Evolutionary conservation across 1,139 yeast species (phyloP).

Genomic region (Scheffersomyces quercinus): DNA sequence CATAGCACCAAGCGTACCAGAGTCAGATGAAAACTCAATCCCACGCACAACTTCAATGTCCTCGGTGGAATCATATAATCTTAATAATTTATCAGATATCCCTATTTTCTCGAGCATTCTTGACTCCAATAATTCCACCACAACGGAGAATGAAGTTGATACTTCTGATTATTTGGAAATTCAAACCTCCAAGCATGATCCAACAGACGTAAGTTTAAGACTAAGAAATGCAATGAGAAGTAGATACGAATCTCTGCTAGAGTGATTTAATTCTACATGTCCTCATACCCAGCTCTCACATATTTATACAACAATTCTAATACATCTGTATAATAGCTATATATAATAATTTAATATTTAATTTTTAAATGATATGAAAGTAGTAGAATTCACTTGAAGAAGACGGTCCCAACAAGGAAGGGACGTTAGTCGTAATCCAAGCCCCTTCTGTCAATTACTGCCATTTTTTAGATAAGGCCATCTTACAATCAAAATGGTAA

Average conservation of each 20-base stretch:
- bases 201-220: slow-evolving; percentile 2
- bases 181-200: not conserved
- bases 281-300: too few species aligned
- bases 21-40: slow-evolving; percentile 1
- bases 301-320: too few species aligned
- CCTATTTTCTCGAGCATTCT: slow-evolving; percentile 33
- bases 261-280: not conserved
- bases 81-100: slow-evolving; percentile 29
- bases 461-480: too few species aligned
- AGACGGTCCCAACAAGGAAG: slow-evolving; percentile 1
- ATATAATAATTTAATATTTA: too few species aligned
- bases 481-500: too few species aligned
- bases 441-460: too few species aligned
- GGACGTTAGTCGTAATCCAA: slow-evolving; percentile 1
- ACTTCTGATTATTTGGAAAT: slow-evolving; percentile 1
- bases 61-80: slow-evolving; percentile 13
- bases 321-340: too few species aligned
- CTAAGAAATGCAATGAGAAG: slow-evolving; percentile 1
- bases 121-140: slow-evolving; percentile 10
- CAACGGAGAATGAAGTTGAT: slow-evolving; percentile 4
- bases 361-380: too few species aligned
- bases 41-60: slow-evolving; percentile 1
- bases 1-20: slow-evolving; percentile 2
- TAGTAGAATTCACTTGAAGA: too few species aligned
- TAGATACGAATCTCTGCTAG: not conserved